Base-by-base conservation (phyloP, 768 basidiomycete genomes). In the Strobilomyces dryophilus region DNA sequence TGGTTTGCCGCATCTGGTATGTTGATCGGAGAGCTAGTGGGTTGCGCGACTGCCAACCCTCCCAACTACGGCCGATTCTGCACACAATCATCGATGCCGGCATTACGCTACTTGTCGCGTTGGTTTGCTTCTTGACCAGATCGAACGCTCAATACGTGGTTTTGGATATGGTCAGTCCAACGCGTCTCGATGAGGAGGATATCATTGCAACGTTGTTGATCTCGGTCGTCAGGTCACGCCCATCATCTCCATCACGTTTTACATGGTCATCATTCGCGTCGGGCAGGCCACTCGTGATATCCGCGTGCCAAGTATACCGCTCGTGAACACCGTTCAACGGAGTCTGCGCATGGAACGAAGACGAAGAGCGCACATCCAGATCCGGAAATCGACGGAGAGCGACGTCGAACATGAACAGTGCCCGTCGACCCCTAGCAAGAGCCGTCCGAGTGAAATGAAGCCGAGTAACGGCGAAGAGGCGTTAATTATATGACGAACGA, bases 81-180 rank as follows among this genome's bases (percentile, higher is more conserved):
- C 49, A 34, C 32, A 35, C 35, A 20, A 17, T 50, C 8, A 15
- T 58, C 11, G 57, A 52, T 37, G 47, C 57, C 8, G 57, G 54
- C 43, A 35, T 58, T 40, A 49, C 54, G 8, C 54, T 58, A 20
- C 29, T 58, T 2, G 54, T 36, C 8, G 49, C 41, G n/a, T 42
- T 50, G 27, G 14, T 43, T 35, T 43, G 41, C 18, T 50, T 50
- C 17, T 21, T 42, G 15, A 21, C 1, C 24, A 29, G 39, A 29
- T 27, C 47, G 37, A 49, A 56, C 9, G 52, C 43, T 29, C 57
- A 56, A 42, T 56, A 49, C 20, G 49, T 55, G 34, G 12, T 58
- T 34, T n/a, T n/a, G n/a, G n/a, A n/a, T n/a, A n/a, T n/a, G n/a
- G n/a, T n/a, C n/a, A n/a, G n/a, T n/a, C n/a, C 54, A 49, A 27